Percentiles rank a stretch among this genome's conserved stretches.
Evolutionary conservation across 495 filamentous ascomycete species (phyloP).

Genomic region (Tuber microsphaerosporum): DNA sequence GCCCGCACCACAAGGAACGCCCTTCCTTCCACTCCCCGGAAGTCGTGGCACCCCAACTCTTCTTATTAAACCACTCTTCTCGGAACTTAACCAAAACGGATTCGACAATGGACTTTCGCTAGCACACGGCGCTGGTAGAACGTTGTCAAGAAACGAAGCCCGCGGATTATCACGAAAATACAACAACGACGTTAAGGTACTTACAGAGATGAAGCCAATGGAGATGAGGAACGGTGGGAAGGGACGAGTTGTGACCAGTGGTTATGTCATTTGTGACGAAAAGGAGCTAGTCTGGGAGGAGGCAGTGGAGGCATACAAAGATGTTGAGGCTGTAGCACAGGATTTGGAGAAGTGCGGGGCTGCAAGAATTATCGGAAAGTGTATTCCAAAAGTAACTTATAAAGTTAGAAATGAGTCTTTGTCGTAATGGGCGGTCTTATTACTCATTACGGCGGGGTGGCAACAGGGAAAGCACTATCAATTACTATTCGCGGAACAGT

Average conservation of each 20-base stretch:
- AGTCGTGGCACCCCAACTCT: slow-evolving; percentile 44
- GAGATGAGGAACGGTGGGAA: slow-evolving; percentile 9
- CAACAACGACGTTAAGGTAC: slow-evolving; percentile 22
- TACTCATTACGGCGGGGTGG: not conserved
- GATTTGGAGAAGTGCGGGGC: slow-evolving; percentile 42
- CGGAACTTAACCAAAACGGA: slow-evolving; percentile 26
- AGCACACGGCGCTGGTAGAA: slow-evolving; percentile 44
- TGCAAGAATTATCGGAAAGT: slow-evolving; percentile 42
- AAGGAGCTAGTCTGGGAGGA: slow-evolving; percentile 46
- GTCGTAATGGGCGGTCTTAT: not conserved
- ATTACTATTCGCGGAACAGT: not conserved
- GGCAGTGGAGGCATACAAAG: slow-evolving; percentile 44
- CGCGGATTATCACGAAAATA: slow-evolving; percentile 27
- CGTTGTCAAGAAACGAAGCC: slow-evolving; percentile 42
- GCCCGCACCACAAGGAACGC: slow-evolving; percentile 25
- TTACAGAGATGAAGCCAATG: slow-evolving; percentile 29
- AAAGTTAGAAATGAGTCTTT: slow-evolving; percentile 43
- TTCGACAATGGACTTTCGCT: slow-evolving; percentile 40
- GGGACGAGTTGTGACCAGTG: slow-evolving; percentile 33
- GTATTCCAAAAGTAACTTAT: slow-evolving; percentile 43
- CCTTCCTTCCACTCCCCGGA: slow-evolving; percentile 43
- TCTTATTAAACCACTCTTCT: slow-evolving; percentile 41
- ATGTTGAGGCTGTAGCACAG: slow-evolving; percentile 42
- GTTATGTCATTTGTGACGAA: slow-evolving; percentile 45
- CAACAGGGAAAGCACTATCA: not conserved